Evolutionary conservation across 768 basidiomycete genomes (phyloP).

Genomic region (Termitomyces sp.): DNA sequence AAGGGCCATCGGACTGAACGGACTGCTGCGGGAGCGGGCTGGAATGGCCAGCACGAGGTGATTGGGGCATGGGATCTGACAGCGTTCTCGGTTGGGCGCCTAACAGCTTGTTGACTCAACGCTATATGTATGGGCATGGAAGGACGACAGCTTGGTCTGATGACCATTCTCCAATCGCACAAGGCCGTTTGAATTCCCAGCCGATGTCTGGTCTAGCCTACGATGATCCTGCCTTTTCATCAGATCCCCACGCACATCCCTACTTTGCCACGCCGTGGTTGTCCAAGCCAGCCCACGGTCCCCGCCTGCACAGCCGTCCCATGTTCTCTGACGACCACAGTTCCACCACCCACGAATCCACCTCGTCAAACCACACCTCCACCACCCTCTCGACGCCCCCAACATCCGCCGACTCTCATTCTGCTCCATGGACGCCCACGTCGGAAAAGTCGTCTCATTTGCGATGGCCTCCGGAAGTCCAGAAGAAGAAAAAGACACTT

Average conservation of each 20-base stretch:
- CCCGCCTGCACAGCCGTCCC: conserved; percentile 24
- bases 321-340: conserved; percentile 16
- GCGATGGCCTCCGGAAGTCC: conserved; percentile 10
- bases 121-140: conserved; percentile 3
- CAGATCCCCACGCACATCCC: conserved; percentile 48
- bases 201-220: conserved; percentile 10
- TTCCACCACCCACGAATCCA: conserved; percentile 8
- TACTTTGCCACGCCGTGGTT: conserved; percentile 27
- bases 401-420: conserved; percentile 10
- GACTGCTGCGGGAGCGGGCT: conserved; percentile 1
- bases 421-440: conserved; percentile 3
- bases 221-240: conserved; percentile 56
- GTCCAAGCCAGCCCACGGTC: conserved; percentile 12
- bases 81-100: neutral
- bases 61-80: neutral
- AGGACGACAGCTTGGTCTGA: neutral
- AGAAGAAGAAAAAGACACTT: conserved; percentile 13
- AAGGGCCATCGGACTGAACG: conserved; percentile 1
- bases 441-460: neutral
- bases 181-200: neutral
- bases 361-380: conserved; percentile 13
- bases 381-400: conserved; percentile 16
- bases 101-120: neutral
- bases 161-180: conserved; percentile 1
- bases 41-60: conserved; percentile 2